Evolutionary conservation across 495 filamentous ascomycete species (phyloP).

Genomic region (Penicillium angulare): DNA sequence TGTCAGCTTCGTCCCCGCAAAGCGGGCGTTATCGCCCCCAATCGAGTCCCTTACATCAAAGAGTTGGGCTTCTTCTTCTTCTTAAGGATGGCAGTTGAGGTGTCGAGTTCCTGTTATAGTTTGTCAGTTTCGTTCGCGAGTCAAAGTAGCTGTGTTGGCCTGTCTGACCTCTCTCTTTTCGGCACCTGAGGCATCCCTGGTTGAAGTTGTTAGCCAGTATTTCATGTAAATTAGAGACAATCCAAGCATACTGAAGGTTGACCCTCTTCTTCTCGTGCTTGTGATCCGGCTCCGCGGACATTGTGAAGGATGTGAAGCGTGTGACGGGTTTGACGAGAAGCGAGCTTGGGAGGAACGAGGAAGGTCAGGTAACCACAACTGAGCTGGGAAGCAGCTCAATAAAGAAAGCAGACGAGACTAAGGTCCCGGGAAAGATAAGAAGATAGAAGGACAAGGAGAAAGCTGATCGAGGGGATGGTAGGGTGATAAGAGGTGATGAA

Average conservation of each 20-base stretch:
- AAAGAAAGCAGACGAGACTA: constrained; percentile 3
- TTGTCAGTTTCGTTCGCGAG: constrained; percentile 27
- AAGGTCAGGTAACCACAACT: constrained; percentile 17
- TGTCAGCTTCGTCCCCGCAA: constrained; percentile 34
- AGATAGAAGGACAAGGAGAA: constrained; percentile 16
- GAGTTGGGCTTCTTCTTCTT: constrained; percentile 99
- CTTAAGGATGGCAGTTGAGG: constrained; percentile 95
- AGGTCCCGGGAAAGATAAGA: constrained; percentile 12
- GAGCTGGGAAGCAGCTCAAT: constrained; percentile 7
- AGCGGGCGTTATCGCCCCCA: not conserved
- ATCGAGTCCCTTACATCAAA: constrained; percentile 69
- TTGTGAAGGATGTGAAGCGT: constrained; percentile 24
- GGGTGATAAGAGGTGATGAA: constrained; percentile 14
- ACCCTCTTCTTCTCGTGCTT: constrained; percentile 77
- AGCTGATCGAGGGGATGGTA: constrained; percentile 5
- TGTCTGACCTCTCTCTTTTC: constrained; percentile 77
- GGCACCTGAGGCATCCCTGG: constrained; percentile 83
- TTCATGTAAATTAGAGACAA: not conserved
- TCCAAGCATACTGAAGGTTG: constrained; percentile 73
- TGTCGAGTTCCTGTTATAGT: constrained; percentile 72
- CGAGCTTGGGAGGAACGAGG: constrained; percentile 17
- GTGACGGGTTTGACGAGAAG: constrained; percentile 21
- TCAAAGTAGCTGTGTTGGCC: not conserved
- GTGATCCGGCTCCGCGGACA: constrained; percentile 67
- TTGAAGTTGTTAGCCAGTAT: constrained; percentile 23